Evolutionary conservation across 768 basidiomycete species (phyloP).

Genomic region (Suillus brevipes): DNA sequence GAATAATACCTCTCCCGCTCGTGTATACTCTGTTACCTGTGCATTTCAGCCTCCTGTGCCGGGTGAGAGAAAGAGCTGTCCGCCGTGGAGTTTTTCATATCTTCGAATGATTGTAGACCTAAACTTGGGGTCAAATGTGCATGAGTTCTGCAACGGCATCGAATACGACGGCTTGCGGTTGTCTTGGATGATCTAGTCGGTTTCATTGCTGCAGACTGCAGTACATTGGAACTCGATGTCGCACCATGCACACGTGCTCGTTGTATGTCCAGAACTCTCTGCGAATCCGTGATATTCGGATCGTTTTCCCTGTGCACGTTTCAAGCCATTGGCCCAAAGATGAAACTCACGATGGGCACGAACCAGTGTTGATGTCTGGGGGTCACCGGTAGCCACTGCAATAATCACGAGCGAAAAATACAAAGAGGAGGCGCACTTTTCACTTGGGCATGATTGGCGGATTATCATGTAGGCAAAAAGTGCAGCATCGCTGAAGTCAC

Average conservation of each 20-base stretch:
- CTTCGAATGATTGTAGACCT: not conserved
- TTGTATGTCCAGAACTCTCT: not conserved
- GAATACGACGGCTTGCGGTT: not conserved
- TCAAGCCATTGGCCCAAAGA: not conserved
- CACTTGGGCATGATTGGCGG: not conserved
- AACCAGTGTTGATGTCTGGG: not conserved
- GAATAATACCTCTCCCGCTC: not conserved
- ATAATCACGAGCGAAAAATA: not conserved
- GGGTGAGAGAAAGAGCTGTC: not conserved
- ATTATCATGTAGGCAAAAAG: not conserved
- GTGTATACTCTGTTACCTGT: not conserved
- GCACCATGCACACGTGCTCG: not conserved
- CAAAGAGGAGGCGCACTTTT: not conserved
- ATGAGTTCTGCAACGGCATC: not conserved
- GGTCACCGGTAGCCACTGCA: not conserved
- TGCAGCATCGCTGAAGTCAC: not conserved
- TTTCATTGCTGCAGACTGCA: not conserved
- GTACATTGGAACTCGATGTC: not conserved
- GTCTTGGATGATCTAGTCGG: not conserved
- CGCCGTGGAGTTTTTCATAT: not conserved
- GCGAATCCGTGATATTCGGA: not conserved
- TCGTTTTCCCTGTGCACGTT: not conserved
- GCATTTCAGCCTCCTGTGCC: not conserved
- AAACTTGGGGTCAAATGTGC: not conserved
- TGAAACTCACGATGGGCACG: not conserved